Base-by-base conservation (phyloP, 1,139 yeast species). In the Geotrichum reessii region DNA sequence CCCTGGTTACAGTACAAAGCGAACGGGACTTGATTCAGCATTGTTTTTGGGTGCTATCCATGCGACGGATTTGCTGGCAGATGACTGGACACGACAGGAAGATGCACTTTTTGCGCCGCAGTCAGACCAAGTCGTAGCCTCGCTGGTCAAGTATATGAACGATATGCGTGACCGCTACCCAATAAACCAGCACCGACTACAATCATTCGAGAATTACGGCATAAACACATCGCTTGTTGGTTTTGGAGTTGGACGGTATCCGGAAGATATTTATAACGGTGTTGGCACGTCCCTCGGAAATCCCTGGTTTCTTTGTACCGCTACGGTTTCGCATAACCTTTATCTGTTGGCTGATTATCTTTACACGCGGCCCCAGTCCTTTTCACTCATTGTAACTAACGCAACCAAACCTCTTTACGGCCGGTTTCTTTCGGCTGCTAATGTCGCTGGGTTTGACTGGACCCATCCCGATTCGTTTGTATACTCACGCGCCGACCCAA, bases 241-340 rank as follows among this genome's bases (percentile, higher is more conserved):
- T 0, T 84, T 86, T 49, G 96, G 88, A 0, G 73, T 92, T 52
- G 99, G 99, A 1, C 77, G 99, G 66, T 93, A 93, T 69, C 97
- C 97, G 0, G 98, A 92, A 69, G 99, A 93, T 73, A 73, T 87
- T 14, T 93, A 93, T 71, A 87, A 92, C 71, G 98, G 98, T 0
- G 76, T 79, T 62, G 86, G 84, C 0, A 77, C 81, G 0, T 78
- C 87, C n/a, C 87, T 84, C 65, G 98, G 97, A 1, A 93, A 93
- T 68, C 98, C 99, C 1, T 93, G 98, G 99, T 92, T 92, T 70
- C 80, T 93, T 60, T 79, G 95, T 24, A 92, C 97, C 0, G 83
- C 93, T 0, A 78, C 93, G 2, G 92, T 93, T 1, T 81, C 95
- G 1, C 90, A 87, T 66, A 68, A 81, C 9, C 66, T 85, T 44